These are phyloP conservation scores for Penicillium robsamsonii DNA, from an alignment of 495 filamentous ascomycete species.

Conservation along the genomic window DNA sequence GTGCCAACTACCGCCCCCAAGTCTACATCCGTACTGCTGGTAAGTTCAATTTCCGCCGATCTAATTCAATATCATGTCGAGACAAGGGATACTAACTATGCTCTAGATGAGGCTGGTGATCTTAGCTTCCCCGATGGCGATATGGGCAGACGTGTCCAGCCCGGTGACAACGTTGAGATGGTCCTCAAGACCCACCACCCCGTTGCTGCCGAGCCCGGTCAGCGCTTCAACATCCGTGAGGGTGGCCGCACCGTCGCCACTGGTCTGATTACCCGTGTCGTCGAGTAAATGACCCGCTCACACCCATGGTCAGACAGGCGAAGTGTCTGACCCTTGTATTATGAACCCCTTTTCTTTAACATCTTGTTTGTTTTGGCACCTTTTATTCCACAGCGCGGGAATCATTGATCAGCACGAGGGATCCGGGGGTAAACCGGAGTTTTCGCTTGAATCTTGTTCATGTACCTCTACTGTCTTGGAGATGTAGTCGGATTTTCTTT, in stretches of 20 bases:
- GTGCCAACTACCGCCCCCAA: constrained; percentile 91
- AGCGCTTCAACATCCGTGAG: constrained; percentile 96
- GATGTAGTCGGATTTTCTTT: constrained; percentile 35
- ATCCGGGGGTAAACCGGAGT: constrained; percentile 41
- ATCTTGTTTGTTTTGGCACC: constrained; percentile 31
- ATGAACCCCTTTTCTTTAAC: constrained; percentile 33
- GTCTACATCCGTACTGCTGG: constrained; percentile 90
- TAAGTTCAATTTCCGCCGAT: constrained; percentile 31
- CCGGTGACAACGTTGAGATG: constrained; percentile 99
- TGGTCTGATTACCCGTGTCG: constrained; percentile 81
- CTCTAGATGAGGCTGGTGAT: constrained; percentile 69
- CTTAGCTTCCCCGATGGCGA: constrained; percentile 83
- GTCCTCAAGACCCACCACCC: constrained; percentile 74
- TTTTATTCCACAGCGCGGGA: constrained; percentile 38
- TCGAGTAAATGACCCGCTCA: constrained; percentile 36
- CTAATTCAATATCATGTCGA: not conserved
- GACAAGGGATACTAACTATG: constrained; percentile 8
- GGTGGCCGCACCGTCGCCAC: constrained; percentile 92
- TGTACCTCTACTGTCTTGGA: constrained; percentile 48
- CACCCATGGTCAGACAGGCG: constrained; percentile 8
- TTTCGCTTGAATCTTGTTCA: constrained; percentile 40
- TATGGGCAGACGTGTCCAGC: constrained; percentile 78
- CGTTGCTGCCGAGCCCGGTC: constrained; percentile 80
- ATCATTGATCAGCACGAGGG: constrained; percentile 33
- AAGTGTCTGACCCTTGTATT: constrained; percentile 34